Evolutionary conservation across 2,329 filamentous ascomycete genomes (phyloP), one percentile per base, ranked within the genome.

Genomic region (Alternaria viburni): DNA sequence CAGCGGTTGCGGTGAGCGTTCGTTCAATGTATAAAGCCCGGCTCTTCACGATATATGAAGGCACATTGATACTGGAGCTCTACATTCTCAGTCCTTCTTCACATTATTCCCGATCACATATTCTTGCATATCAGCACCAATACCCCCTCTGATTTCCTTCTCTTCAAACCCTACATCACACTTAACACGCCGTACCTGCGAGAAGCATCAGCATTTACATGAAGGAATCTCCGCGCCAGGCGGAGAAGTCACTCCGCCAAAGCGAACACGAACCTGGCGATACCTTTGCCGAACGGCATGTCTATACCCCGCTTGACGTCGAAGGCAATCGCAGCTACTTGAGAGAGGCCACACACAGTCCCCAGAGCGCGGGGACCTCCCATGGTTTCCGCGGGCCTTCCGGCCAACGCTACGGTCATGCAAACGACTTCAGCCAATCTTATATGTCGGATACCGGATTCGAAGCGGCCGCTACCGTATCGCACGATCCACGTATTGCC

Each of bases 361-460:
- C 23, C 4, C n/a, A 43, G n/a, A 17, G 43, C 9, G 5, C 62
- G 32, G 46, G 44, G 26, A 6, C 57, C 30, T n/a, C 64, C 52
- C 58, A 68, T 52, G 54, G 56, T 1, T 52, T 32, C 30, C 45
- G 59, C 25, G 56, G 54, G 6, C 30, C 56, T 6, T 50, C 51
- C 26, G 28, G 49, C 41, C 55, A 59, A 12, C 49, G 21, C 4
- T 45, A 52, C 45, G 56, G 25, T 12, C 50, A 57, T 45, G 54
- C 69, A 74, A 71, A 69, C 69, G 60, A 63, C n/a, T 51, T 55
- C 21, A 54, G 54, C 65, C 71, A 70, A 63, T 58, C 54, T 52
- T 46, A 41, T 15, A 19, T 51, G 41, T 49, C 64, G 19, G 59
- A 44, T 23, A 25, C 54, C 54, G 45, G 51, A n/a, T 45, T 63